Evolutionary conservation across 805 yeast species (phyloP), one percentile per base, ranked within the genome.

Genomic region (Lipomyces mesembrius): DNA sequence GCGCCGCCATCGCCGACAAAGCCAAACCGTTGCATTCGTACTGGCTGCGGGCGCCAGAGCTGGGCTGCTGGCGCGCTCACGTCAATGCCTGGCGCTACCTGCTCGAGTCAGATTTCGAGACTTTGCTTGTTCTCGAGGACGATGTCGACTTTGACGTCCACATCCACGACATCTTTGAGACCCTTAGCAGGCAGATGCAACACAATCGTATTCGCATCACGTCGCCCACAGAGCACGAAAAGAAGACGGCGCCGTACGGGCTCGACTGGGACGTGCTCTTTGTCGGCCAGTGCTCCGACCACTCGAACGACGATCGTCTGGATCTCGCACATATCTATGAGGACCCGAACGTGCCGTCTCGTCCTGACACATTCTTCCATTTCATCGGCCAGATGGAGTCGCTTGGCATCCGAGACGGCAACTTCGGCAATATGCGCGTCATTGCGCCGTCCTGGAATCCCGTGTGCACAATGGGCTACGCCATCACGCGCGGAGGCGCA

Each of bases 51-150:
- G 43, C 65, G 27, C 60, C 66, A 20, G 63, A 60, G 35, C 43
- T 65, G 17, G 68, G 68, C 5, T 65, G 66, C 58, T 65, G 68
- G 68, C 39, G 68, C 17, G 68, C 66, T 5, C 68, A 65, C 29
- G 66, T 63, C 34, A 55, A 65, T 58, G 68, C 63, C 7, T 62
- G 66, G 66, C 49, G 65, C 35, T 59, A 62, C 17, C 37, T 65
- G 57, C 63, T 65, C 17, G 68, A 65, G 49, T 43, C 63, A 22
- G 59, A 43, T 22, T 37, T 59, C 8, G 66, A 65, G 54, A 62
- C 68, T 17, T n/a, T 62, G 60, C 57, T 65, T 11, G 53, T 65
- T 27, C 59, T 65, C 27, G 68, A 65, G 51, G 68, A 65, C 46
- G 68, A 65, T 22, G 65, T 62, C 37, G 68, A 65, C 60, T 65